These are phyloP conservation scores for Syzygium aqueum DNA, from an alignment of 345 rosid species.

Conservation along the genomic window DNA sequence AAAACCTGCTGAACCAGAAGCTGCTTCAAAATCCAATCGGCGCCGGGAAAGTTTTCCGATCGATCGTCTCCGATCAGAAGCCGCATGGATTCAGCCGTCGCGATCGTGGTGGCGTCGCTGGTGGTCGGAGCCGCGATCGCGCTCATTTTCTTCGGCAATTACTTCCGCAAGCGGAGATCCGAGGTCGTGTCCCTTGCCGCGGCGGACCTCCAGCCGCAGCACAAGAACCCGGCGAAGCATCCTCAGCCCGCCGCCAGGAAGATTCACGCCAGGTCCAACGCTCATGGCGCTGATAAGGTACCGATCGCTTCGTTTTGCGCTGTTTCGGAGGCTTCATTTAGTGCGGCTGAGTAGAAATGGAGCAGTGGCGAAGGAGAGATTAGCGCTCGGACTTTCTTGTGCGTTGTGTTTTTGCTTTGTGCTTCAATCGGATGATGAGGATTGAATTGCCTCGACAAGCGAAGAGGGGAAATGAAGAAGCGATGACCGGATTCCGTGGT, in stretches of 20 bases:
- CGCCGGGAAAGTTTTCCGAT: neutral
- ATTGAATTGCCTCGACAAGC: neutral
- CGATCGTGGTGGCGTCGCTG: conserved; percentile 40
- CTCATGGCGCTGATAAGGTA: conserved; percentile 65
- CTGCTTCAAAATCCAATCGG: neutral
- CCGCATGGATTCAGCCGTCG: conserved; percentile 53
- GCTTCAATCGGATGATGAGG: neutral
- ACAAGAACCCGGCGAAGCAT: conserved; percentile 33
- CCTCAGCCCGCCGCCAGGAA: conserved; percentile 34
- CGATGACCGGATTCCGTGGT: neutral
- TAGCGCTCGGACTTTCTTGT: neutral
- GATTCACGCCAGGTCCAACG: conserved; percentile 51
- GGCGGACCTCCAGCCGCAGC: conserved; percentile 49
- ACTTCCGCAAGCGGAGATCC: conserved; percentile 66
- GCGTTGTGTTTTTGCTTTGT: neutral
- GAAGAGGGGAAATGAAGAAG: neutral
- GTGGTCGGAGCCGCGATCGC: conserved; percentile 61
- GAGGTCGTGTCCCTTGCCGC: conserved; percentile 66
- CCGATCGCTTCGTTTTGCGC: neutral
- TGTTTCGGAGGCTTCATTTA: neutral
- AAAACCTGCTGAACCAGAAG: neutral
- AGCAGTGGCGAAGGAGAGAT: neutral
- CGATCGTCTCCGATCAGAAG: neutral
- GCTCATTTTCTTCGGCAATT: conserved; percentile 63
- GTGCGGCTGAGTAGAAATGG: neutral